phyloP scores from a whole-genome alignment of 75 land plant genomes.

The Pinus taeda region DNA sequence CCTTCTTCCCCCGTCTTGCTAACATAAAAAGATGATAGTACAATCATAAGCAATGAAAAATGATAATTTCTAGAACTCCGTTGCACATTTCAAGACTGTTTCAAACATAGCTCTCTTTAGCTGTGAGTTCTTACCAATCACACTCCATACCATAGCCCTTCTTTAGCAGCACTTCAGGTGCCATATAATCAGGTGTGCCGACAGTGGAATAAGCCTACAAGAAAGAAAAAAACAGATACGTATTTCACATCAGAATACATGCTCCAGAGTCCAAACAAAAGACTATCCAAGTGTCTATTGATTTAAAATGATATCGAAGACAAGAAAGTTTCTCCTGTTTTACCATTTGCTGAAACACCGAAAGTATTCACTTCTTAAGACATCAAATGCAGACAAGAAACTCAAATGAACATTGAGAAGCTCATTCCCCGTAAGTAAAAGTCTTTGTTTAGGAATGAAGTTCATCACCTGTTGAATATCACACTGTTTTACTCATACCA shows the following conservation, averaged over 20 bases:
- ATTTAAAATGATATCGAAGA: neutral
- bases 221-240: neutral
- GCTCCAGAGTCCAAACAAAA: neutral
- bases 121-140: slow-evolving; percentile 52
- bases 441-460: neutral
- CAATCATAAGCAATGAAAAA: neutral
- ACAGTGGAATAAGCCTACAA: slow-evolving; percentile 87
- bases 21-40: neutral
- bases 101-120: neutral
- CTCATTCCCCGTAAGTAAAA: neutral
- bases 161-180: slow-evolving; percentile 84
- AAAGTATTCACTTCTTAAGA: neutral
- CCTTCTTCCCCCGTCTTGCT: neutral
- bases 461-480: neutral
- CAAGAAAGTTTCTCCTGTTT: neutral
- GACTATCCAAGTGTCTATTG: neutral
- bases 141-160: slow-evolving; percentile 93
- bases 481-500: neutral
- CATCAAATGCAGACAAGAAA: neutral
- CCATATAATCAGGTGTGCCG: slow-evolving; percentile 93
- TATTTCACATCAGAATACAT: neutral
- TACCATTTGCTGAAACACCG: neutral
- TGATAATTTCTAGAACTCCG: neutral
- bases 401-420: neutral
- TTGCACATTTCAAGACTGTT: neutral